These are phyloP conservation scores for Mucor ambiguus DNA, from an alignment of 371 early-diverging fungal genomes.

Conservation along the genomic window DNA sequence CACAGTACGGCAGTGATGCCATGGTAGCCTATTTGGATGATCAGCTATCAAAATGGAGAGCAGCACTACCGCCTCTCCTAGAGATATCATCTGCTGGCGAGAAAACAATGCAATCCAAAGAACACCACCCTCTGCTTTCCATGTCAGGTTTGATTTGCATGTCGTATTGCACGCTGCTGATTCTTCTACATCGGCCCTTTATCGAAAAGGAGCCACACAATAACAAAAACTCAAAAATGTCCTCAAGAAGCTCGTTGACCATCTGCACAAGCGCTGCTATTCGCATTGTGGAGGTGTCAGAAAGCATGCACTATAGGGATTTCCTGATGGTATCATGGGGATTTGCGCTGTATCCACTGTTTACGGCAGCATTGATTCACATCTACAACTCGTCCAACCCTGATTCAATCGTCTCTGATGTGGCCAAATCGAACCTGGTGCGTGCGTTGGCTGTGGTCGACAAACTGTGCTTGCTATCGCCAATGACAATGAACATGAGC, in stretches of 20 bases:
- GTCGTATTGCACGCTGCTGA: constrained; percentile 70
- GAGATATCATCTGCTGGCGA: constrained; percentile 7
- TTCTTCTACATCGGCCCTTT: constrained; percentile 77
- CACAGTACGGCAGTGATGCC: constrained; percentile 38
- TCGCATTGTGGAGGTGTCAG: constrained; percentile 22
- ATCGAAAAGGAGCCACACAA: constrained; percentile 23
- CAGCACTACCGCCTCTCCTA: constrained; percentile 13
- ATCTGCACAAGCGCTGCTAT: constrained; percentile 55
- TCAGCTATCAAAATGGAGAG: constrained; percentile 40
- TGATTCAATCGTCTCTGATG: constrained; percentile 13
- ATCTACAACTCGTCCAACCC: constrained; percentile 18
- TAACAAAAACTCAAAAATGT: constrained; percentile 14
- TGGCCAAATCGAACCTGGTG: constrained; percentile 20
- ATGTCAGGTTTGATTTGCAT: constrained; percentile 46
- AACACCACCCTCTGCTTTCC: constrained; percentile 18
- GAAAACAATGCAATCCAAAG: background rate
- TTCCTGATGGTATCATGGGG: constrained; percentile 31
- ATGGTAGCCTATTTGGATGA: constrained; percentile 37
- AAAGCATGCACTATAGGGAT: constrained; percentile 31
- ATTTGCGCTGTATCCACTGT: constrained; percentile 35
- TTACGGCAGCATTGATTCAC: constrained; percentile 26
- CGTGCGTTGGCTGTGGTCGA: constrained; percentile 19
- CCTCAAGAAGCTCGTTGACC: constrained; percentile 33
- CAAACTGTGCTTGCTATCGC: constrained; percentile 7
- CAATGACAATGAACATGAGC: constrained; percentile 1